A percentile compares a stretch with the other conserved stretches of the same genome.
These are phyloP conservation scores for Flaveria linearis DNA, from an alignment of 129 eudicot species.

Conservation along the genomic window DNA sequence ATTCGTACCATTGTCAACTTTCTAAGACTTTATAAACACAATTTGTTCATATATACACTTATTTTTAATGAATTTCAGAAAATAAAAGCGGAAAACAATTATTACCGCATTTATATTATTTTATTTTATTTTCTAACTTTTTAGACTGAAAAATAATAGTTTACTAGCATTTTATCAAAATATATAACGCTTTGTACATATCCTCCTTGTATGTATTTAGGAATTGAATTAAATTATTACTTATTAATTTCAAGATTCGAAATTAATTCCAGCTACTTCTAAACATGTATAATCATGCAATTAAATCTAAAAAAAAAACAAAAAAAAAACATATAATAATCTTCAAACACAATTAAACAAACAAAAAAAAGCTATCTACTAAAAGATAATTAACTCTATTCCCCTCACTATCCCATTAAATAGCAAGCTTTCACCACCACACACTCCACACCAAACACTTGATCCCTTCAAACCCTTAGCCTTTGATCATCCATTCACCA, in stretches of 20 bases:
- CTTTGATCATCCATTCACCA: not conserved
- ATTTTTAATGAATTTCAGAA: too few species aligned
- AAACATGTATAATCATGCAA: constrained; percentile 3
- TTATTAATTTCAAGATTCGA: not conserved
- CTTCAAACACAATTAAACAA: not conserved
- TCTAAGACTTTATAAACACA: too few species aligned
- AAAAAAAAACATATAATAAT: not conserved
- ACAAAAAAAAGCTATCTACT: constrained; percentile 2
- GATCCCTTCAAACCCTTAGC: not conserved
- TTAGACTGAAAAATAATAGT: too few species aligned
- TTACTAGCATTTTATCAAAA: too few species aligned
- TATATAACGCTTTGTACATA: too few species aligned
- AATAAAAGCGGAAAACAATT: too few species aligned
- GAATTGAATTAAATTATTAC: not conserved
- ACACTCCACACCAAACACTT: constrained; percentile 36
- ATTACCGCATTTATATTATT: too few species aligned
- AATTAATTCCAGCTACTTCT: constrained; percentile 21
- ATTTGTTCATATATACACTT: too few species aligned
- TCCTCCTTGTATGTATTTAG: not conserved
- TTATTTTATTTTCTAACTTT: too few species aligned
- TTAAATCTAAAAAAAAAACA: not conserved
- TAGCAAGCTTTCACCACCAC: constrained; percentile 42
- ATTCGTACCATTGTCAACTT: too few species aligned
- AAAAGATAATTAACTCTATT: constrained; percentile 26
- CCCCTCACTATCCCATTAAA: constrained; percentile 36